Base-by-base conservation (phyloP, 805 yeast genomes). In the Pichia nanzhaoensis region DNA sequence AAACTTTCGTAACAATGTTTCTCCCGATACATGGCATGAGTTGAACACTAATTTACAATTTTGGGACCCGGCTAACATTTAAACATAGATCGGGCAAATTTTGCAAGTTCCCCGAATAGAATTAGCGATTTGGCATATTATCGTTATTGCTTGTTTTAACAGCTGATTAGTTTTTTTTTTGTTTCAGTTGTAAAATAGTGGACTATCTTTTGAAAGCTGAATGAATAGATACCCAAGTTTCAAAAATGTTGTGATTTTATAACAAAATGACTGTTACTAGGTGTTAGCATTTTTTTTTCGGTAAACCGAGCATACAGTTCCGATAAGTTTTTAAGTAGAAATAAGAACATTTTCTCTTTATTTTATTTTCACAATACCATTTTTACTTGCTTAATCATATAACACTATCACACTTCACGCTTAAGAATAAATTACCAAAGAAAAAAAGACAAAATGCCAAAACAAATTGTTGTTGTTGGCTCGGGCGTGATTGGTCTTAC, bases 401-500 rank as follows among this genome's bases (percentile, higher is more conserved):
- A 24, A 7, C 10, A 24, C 10, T 24, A 24, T 24, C 28, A 24
- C 10, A 24, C 28, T 24, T 24, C 6, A 24, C 9, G 6, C 28
- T 24, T 24, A 7, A 24, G 6, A 24, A 6, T 10, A 24, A 10
- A 24, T 10, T 7, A 24, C 28, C 10, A 24, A 24, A 24, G 28
- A 24, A 24, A 6, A 34, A n/a, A 19, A 13, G 33, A 12, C 9
- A 21, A 21, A 4, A 39, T 39, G 42, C 10, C 38, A n/a, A 27
- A 31, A 24, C 32, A 39, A 34, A 47, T 50, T 4, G 16, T 50
- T 8, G 33, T 47, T 13, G 42, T 49, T 28, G 51, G 52, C 3
- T 45, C 55, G 8, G 55, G 52, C n/a, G 77, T 75, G 20, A 62
- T 73, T 7, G 81, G 81, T 4, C 59, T 76, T 18, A 74, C 80